These are phyloP conservation scores for Neospora caninum DNA, from an alignment of 169 alveolate genomes.

Conservation along the genomic window DNA sequence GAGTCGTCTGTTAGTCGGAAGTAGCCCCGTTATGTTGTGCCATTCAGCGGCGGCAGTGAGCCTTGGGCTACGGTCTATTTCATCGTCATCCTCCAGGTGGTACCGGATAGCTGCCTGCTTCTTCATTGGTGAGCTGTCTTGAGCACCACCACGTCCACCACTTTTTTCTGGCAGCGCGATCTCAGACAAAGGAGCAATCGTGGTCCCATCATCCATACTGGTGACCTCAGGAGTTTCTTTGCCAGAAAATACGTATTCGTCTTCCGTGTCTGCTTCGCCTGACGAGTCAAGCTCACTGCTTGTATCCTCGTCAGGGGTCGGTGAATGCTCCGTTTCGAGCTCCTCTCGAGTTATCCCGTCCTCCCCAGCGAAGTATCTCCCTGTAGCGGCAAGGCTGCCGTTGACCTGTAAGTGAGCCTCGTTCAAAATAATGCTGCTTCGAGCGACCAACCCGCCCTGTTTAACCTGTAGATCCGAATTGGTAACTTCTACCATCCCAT, in stretches of 20 bases:
- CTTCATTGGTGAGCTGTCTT: not conserved
- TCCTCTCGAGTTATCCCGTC: not conserved
- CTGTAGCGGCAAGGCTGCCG: slow-evolving; percentile 1
- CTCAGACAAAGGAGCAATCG: not conserved
- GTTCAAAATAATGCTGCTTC: slow-evolving; percentile 1
- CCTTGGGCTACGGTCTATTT: not conserved
- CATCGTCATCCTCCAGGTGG: not conserved
- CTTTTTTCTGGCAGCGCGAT: not conserved
- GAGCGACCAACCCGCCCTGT: not conserved
- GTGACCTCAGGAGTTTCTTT: too few relatives aligned
- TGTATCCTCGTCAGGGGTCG: not conserved
- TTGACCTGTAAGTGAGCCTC: slow-evolving; percentile 4
- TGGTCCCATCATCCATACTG: too few relatives aligned
- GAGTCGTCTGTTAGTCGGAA: not conserved
- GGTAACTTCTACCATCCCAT: not conserved
- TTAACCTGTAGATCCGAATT: not conserved
- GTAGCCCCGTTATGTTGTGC: not conserved
- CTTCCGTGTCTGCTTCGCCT: not conserved
- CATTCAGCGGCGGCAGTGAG: not conserved
- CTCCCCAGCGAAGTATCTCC: not conserved
- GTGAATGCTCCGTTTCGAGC: not conserved
- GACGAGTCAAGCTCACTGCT: not conserved
- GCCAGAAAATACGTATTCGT: too few relatives aligned
- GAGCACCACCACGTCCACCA: not conserved
- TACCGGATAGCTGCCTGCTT: not conserved